Evolutionary conservation across 2,329 filamentous ascomycete species (phyloP), one percentile per base, ranked within the genome.

Genomic region (Herpotrichia juniperi): DNA sequence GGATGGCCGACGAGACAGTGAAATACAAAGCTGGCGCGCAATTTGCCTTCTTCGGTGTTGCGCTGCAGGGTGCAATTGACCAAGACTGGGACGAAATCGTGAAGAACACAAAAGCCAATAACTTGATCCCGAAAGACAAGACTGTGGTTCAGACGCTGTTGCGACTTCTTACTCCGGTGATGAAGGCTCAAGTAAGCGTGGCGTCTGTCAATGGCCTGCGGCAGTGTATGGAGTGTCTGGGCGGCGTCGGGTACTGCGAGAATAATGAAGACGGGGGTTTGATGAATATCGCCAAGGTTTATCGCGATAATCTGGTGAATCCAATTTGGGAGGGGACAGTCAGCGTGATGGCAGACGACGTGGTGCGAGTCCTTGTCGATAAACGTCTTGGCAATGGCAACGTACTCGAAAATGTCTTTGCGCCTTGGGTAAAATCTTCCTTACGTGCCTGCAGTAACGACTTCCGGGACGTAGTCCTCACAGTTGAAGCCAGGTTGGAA

Each of bases 241-340:
- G 87, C 7, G 87, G 87, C 1, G 81, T 89, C 0, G 86, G 87
- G 0, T 89, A 88, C 59, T 79, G 87, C 21, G 78, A 86, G 62
- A 88, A 81, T 47, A 77, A 81, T 52, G 82, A 85, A 51, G 84
- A 86, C 44, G 80, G 84, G 31, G 65, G 67, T 0, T 43, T 71
- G 11, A 75, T 89, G 51, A 91, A 91, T 62, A 74, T 91, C 3
- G 81, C 87, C 0, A 80, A 86, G 6, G 75, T 90, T 1, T 85
- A 85, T 61, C 81, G 89, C 7, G 88, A 91, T 60, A 83, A 81
- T 1, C 74, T 78, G 7, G 87, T 90, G 2, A 74, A 84, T 45
- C 80, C 83, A 12, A 90, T 91, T 43, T 89, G 87, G 86, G 87
- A 89, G 69, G 87, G 88, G 1, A 91, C 88, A 0, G 89, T 87